phyloP scores from a whole-genome alignment of 2,329 filamentous ascomycete species.

The Zymoseptoria tritici region DNA sequence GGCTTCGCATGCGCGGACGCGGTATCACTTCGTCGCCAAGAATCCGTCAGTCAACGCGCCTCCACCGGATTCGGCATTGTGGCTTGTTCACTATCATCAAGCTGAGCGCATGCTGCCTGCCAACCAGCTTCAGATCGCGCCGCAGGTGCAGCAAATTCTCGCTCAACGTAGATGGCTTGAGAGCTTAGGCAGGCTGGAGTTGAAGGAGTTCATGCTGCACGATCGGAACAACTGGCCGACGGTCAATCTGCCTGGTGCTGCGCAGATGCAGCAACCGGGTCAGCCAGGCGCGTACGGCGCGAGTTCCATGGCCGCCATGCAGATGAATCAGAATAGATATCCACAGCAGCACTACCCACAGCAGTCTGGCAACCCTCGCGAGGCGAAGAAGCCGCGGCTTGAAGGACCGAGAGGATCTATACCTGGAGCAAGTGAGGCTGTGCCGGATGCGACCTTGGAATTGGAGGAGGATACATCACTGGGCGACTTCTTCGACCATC shows the following conservation, averaged over 20 bases:
- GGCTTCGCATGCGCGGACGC: constrained; percentile 69
- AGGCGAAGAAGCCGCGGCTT: constrained; percentile 40
- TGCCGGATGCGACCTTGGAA: constrained; percentile 52
- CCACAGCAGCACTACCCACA: constrained; percentile 26
- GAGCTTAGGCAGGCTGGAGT: constrained; percentile 69
- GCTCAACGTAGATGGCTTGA: constrained; percentile 56
- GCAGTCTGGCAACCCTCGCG: constrained; percentile 33
- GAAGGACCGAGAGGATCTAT: constrained; percentile 33
- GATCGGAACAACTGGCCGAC: constrained; percentile 87
- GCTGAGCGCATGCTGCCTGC: constrained; percentile 69
- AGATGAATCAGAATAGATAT: constrained; percentile 14
- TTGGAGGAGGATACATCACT: constrained; percentile 84
- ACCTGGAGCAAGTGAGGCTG: constrained; percentile 35
- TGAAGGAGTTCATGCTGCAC: constrained; percentile 90
- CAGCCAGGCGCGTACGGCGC: constrained; percentile 7
- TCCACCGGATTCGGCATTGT: constrained; percentile 71
- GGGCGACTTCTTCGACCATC: constrained; percentile 81
- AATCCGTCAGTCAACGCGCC: constrained; percentile 61
- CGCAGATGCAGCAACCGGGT: constrained; percentile 10
- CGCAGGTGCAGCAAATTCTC: constrained; percentile 54
- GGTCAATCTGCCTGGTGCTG: constrained; percentile 57
- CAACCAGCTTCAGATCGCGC: constrained; percentile 54
- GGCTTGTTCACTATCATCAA: constrained; percentile 84
- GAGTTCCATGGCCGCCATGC: constrained; percentile 8
- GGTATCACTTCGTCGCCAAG: constrained; percentile 78